phyloP scores from a whole-genome alignment of 805 yeast genomes.

The Yueomyces sinensis region DNA sequence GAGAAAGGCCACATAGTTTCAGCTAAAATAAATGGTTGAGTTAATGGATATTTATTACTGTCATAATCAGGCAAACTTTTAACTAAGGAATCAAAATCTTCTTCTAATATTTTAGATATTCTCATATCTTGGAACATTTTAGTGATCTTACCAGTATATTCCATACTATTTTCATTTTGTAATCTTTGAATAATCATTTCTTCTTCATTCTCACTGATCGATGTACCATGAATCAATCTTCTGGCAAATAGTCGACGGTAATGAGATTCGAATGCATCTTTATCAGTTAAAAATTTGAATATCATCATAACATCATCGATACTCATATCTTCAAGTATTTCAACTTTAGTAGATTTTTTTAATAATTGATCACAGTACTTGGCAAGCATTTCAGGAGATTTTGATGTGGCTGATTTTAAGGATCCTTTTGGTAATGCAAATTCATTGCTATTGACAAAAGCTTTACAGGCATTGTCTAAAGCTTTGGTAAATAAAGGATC shows the following conservation, averaged over 20 bases:
- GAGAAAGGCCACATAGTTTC: slow-evolving; percentile 79
- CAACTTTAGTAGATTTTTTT: slow-evolving; percentile 63
- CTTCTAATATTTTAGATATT: slow-evolving; percentile 62
- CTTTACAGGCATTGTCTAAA: slow-evolving; percentile 77
- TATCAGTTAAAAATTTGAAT: slow-evolving; percentile 80
- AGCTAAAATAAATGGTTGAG: slow-evolving; percentile 69
- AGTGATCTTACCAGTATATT: slow-evolving; percentile 85
- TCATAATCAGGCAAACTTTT: slow-evolving; percentile 21
- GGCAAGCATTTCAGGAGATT: slow-evolving; percentile 86
- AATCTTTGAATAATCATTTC: slow-evolving; percentile 72
- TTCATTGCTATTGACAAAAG: slow-evolving; percentile 68
- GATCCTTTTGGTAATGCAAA: slow-evolving; percentile 53
- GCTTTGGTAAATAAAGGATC: slow-evolving; percentile 75
- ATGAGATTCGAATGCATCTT: slow-evolving; percentile 88
- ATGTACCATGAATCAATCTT: slow-evolving; percentile 76
- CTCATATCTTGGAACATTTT: slow-evolving; percentile 94
- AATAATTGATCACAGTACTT: slow-evolving; percentile 76
- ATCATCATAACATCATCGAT: slow-evolving; percentile 77
- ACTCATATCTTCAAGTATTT: slow-evolving; percentile 55
- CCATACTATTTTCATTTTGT: slow-evolving; percentile 81
- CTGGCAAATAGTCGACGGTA: slow-evolving; percentile 83
- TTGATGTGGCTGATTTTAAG: slow-evolving; percentile 44
- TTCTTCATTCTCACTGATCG: slow-evolving; percentile 72
- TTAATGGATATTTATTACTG: slow-evolving; percentile 28
- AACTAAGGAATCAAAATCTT: slow-evolving; percentile 25